Conservation (phyloP, 768 basidiomycete genomes). For the Albatrellus ellisii region DNA sequence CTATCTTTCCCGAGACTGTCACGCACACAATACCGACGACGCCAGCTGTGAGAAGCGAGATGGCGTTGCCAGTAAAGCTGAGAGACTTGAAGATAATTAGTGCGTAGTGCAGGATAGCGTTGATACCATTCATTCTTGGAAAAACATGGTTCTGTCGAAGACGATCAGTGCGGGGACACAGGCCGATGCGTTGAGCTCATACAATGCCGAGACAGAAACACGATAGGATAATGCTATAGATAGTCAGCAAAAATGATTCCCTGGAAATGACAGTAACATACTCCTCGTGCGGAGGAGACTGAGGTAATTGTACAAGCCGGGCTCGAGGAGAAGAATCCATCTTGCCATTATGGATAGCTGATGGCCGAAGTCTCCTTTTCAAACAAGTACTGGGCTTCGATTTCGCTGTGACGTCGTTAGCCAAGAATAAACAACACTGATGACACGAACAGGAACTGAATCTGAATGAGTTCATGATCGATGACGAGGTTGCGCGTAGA, state of each 20-base stretch:
- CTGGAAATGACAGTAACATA: constrained; percentile 9
- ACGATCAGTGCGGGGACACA: constrained; percentile 11
- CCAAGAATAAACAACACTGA: constrained; percentile 16
- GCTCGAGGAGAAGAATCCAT: constrained; percentile 42
- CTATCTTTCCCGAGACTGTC: neutral
- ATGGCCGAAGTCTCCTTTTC: constrained; percentile 49
- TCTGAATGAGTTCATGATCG: constrained; percentile 52
- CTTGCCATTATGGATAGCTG: constrained; percentile 54
- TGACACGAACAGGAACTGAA: constrained; percentile 53
- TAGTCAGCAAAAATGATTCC: neutral
- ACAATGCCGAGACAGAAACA: constrained; percentile 46
- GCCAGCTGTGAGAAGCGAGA: constrained; percentile 45
- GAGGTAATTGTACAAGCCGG: constrained; percentile 45
- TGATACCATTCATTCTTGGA: constrained; percentile 76
- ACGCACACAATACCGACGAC: constrained; percentile 70
- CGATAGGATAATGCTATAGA: constrained; percentile 46
- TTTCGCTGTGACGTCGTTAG: too few relatives aligned
- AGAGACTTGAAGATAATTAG: constrained; percentile 53
- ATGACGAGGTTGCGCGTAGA: constrained; percentile 40
- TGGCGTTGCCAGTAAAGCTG: constrained; percentile 47
- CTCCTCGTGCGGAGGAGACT: constrained; percentile 46
- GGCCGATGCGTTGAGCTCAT: constrained; percentile 16
- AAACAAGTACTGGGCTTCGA: constrained; percentile 60
- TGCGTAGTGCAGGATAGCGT: constrained; percentile 66
- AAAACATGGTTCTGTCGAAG: constrained; percentile 50